Evolutionary conservation across 1,139 yeast species (phyloP), one percentile per base, ranked within the genome.

Genomic region (Suhomyces bribrorum): DNA sequence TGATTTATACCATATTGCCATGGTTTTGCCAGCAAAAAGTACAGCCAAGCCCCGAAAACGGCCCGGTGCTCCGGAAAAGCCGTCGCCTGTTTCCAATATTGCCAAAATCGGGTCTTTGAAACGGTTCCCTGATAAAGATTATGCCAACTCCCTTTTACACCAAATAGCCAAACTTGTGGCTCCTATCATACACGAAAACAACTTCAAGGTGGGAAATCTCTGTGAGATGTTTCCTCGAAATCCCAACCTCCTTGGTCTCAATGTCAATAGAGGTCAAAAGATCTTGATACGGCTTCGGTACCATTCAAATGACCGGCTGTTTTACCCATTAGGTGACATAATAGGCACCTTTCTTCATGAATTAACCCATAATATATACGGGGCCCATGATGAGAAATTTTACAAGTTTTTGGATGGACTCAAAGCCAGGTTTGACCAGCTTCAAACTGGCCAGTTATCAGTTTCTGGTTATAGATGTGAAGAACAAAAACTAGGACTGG

Each of bases 311-410:
- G 77, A 76, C 26, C 53, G 65, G 22, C 64, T 62, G 61, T 89
- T 90, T 55, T 61, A 81, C 17, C 83, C 90, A 1, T 65, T 84
- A 59, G 78, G 82, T 11, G 83, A 81, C 37, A 63, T 89, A 2
- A 56, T 90, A 12, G 96, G 90, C 0, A 88, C 96, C 0, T 77
- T 89, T 79, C 66, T 92, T 8, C 98, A 92, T 59, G 98, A 92
- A 57, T 66, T 92, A 31, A 78, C 89, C 2, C 98, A 92, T 56
- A 90, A 88, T 57, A 56, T 73, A 20, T 68, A 68, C 52, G 96
- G 96, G 0, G 84, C 95, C 0, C 98, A 92, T 56, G 85, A 92
- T 61, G 77, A 67, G 14, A 64, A 63, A 45, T 92, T 92, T 56
- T 87, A 87, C 55, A 66, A 66, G 37, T 74, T 75, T 38, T 59